These are phyloP conservation scores for Candida glucosophila DNA, from an alignment of 1,139 yeast genomes.

Conservation along the genomic window DNA sequence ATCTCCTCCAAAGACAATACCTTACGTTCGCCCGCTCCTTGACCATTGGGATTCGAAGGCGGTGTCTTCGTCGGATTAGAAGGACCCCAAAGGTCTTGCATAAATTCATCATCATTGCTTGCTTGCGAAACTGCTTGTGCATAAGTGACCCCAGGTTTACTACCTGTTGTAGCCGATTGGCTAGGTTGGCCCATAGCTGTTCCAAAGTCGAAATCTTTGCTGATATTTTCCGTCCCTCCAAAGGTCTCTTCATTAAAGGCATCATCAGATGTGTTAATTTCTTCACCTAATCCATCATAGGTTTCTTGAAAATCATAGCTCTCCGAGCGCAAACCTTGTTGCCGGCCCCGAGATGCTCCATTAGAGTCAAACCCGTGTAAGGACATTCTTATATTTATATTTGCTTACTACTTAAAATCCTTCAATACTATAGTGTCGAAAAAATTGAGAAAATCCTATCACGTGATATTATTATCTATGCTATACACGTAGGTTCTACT, in stretches of 20 bases:
- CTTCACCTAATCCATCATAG: conserved; percentile 70
- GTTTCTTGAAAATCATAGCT: conserved; percentile 75
- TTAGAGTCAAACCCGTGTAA: conserved; percentile 49
- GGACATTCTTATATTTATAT: conserved; percentile 33
- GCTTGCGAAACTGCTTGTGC: conserved; percentile 46
- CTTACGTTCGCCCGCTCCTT: conserved; percentile 29
- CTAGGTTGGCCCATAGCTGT: conserved; percentile 19
- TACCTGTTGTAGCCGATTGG: conserved; percentile 9
- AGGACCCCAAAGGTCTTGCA: conserved; percentile 43
- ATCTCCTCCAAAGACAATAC: conserved; percentile 66
- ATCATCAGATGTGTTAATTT: conserved; percentile 64
- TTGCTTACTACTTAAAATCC: not conserved
- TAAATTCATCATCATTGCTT: conserved; percentile 38
- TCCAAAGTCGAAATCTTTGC: conserved; percentile 66
- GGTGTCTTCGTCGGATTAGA: conserved; percentile 23
- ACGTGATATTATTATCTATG: conserved; percentile 3
- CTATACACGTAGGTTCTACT: no score
- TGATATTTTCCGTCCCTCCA: conserved; percentile 52
- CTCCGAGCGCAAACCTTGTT: conserved; percentile 11
- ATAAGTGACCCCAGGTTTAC: conserved; percentile 31
- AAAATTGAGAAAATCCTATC: conserved; percentile 3
- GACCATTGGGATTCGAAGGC: conserved; percentile 5
- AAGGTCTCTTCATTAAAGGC: conserved; percentile 84
- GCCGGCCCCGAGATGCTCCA: conserved; percentile 25
- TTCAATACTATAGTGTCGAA: no score